Conservation (phyloP, 352 stramenopile genomes). For the Globisporangium mamillatum region DNA sequence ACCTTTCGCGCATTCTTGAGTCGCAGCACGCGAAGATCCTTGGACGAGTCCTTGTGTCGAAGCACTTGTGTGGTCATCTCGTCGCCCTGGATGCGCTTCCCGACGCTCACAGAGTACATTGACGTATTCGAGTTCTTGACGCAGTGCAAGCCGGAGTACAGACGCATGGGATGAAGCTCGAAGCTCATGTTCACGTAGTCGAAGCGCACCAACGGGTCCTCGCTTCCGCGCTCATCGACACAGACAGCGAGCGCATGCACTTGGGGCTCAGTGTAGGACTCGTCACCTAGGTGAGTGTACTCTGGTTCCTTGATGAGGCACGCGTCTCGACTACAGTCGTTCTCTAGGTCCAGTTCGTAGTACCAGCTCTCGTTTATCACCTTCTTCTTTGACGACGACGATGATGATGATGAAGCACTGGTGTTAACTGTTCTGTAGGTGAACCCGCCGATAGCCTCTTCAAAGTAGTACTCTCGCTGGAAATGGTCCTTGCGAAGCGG, state of each 20-base stretch:
- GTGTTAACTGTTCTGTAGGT: background rate
- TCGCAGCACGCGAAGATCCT: background rate
- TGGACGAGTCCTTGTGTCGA: background rate
- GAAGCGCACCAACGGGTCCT: conserved; percentile 4
- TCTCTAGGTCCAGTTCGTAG: conserved; percentile 4
- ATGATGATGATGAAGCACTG: too few species aligned
- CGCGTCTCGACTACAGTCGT: conserved; percentile 3
- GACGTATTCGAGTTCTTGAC: conserved; percentile 5
- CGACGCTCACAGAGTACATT: conserved; percentile 8
- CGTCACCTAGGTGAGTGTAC: background rate
- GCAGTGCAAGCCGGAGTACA: background rate
- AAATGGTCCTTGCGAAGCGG: conserved; percentile 8
- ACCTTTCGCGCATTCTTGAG: conserved; percentile 12
- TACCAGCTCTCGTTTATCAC: background rate
- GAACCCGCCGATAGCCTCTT: background rate
- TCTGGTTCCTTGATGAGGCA: conserved; percentile 1
- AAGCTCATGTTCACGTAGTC: background rate
- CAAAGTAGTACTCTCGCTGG: background rate
- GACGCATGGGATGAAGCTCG: background rate
- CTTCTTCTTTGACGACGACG: background rate
- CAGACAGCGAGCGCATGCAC: conserved; percentile 9
- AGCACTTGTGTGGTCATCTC: background rate
- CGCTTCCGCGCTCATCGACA: background rate
- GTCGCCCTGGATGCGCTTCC: conserved; percentile 10
- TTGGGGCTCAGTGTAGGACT: conserved; percentile 8